These are phyloP conservation scores for Paraglomus brasilianum DNA, from an alignment of 192 early-diverging fungal genomes.

Conservation along the genomic window DNA sequence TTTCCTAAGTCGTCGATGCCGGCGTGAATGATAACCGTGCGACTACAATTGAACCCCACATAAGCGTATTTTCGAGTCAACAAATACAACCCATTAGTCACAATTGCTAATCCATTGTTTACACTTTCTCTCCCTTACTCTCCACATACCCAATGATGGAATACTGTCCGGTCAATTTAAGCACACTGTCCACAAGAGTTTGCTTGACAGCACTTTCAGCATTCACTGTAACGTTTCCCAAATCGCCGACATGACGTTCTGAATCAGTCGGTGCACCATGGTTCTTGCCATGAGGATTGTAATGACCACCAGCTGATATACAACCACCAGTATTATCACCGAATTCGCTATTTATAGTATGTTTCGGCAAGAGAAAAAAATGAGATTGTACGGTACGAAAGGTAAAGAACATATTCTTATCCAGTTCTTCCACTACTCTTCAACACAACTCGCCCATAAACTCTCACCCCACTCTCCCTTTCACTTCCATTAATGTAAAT, in stretches of 20 bases:
- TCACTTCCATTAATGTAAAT: no score
- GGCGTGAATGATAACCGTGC: conserved; percentile 83
- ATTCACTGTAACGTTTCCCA: conserved; percentile 76
- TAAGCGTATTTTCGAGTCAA: conserved; percentile 14
- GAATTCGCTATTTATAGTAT: conserved; percentile 52
- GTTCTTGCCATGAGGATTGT: conserved; percentile 73
- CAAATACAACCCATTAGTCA: conserved; percentile 8
- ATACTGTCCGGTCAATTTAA: conserved; percentile 74
- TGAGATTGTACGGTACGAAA: neutral
- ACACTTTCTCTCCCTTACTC: neutral
- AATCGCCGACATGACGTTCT: conserved; percentile 84
- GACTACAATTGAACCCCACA: conserved; percentile 40
- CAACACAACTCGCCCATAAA: neutral
- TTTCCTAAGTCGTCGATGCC: conserved; percentile 83
- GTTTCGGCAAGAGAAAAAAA: neutral
- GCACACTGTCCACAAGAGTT: conserved; percentile 55
- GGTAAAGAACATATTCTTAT: neutral
- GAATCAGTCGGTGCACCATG: conserved; percentile 76
- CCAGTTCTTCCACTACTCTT: neutral
- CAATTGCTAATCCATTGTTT: neutral
- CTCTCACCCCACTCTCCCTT: neutral
- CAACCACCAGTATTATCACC: conserved; percentile 84
- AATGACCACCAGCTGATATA: conserved; percentile 84
- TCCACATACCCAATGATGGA: conserved; percentile 68
- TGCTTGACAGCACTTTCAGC: conserved; percentile 55